A percentile compares a stretch with the other conserved stretches of the same genome.
phyloP scores from a whole-genome alignment of 164 flowering plant species.

The Berberis thunbergii region DNA sequence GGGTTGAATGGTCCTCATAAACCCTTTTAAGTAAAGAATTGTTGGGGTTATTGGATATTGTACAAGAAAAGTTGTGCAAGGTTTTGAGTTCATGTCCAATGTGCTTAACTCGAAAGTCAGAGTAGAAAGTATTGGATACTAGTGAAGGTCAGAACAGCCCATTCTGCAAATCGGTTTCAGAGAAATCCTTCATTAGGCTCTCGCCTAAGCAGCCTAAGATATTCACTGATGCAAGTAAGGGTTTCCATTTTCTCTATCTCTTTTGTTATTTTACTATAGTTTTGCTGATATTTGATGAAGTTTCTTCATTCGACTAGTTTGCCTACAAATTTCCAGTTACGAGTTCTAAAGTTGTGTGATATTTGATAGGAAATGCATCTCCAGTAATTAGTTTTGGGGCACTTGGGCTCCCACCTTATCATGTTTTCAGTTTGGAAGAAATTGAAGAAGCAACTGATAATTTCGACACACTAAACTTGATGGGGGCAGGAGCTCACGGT shows the following conservation, averaged over 20 bases:
- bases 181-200: constrained; percentile 20
- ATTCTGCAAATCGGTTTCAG: constrained; percentile 21
- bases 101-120: too few relatives aligned
- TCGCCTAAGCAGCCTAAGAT: constrained; percentile 34
- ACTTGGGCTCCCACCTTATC: constrained; percentile 63
- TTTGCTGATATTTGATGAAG: too few relatives aligned
- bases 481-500: constrained; percentile 61
- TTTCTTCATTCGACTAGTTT: not conserved
- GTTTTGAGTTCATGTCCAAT: too few relatives aligned
- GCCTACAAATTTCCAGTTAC: not conserved
- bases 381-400: constrained; percentile 42
- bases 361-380: constrained; percentile 37
- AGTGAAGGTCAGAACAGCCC: constrained; percentile 12
- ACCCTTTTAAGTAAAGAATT: too few relatives aligned
- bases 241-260: not conserved
- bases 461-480: constrained; percentile 52
- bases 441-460: constrained; percentile 76
- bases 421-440: constrained; percentile 61
- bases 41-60: too few relatives aligned
- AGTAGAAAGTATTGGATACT: too few relatives aligned
- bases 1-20: too few relatives aligned
- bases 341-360: not conserved
- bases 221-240: constrained; percentile 42
- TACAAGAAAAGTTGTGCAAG: too few relatives aligned
- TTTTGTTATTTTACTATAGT: too few relatives aligned